Base-by-base conservation (phyloP, 345 rosid genomes). In the Pistacia integerrima region DNA sequence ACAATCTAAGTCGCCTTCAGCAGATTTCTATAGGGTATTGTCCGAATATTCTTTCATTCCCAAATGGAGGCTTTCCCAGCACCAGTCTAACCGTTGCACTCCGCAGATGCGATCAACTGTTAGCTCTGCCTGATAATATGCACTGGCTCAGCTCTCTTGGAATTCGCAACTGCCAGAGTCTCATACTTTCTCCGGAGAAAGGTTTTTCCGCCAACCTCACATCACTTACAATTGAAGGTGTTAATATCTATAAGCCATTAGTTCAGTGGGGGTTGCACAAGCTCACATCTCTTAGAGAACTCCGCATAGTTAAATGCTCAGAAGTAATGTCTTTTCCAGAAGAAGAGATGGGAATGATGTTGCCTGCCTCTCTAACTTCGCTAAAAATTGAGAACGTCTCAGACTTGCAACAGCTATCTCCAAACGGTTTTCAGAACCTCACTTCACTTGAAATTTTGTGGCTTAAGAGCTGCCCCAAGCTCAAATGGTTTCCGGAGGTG, bases 301-400 rank as follows among this genome's bases (percentile, higher is more conserved):
- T 49, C 13, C 13, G 54, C 54, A 49, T 49, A 11, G 8, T 49
- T 13, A 49, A 49, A 9, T 49, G 54, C 54, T 9, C 75, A 30
- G 44, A 79, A 30, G 65, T 66, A 59, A 30, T 55, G 20, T 69
- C 74, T 9, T 79, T 79, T 63, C 82, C 72, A 8, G 58, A 69
- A 11, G 78, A 49, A 13, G 54, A 11, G 54, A 49, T 49, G 54
- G 54, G 54, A 49, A 49, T 49, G 54, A 49, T 49, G 66, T 44
- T 79, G 52, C 78, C 82, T 38, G 14, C 22, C 46, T 73, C 81
- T 5, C 64, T 78, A 12, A 67, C 58, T 0, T 4, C 0, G 16
- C 75, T 69, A 11, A 9, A 30, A 69, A 69, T 74, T 28, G 12
- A 58, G 4, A 64, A 74, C 11, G 69, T 79, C 61, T 75, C 82